Evolutionary conservation across 139 green algal genomes (phyloP).

Genomic region (Astrephomene gubernaculifera): DNA sequence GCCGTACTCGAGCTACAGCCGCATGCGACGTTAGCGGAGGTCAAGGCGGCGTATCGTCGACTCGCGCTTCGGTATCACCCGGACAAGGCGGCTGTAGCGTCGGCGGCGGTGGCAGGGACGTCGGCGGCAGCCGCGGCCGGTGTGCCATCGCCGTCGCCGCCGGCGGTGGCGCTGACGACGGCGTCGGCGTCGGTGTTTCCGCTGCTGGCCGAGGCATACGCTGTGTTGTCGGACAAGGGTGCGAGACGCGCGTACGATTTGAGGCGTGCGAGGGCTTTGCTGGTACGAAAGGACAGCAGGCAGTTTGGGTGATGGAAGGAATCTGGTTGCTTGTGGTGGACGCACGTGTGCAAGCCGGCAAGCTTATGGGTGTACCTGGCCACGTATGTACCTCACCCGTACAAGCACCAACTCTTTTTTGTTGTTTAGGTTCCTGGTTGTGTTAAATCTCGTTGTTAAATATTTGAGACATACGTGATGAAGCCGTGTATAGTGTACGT

Average conservation of each 20-base stretch:
- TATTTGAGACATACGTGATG: no score
- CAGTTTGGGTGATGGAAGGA: no score
- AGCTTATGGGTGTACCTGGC: no score
- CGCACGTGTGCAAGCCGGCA: no score
- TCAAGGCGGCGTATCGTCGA: constrained; percentile 61
- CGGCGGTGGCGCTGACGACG: constrained; percentile 30
- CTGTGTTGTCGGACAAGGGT: constrained; percentile 55
- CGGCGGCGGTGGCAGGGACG: not conserved
- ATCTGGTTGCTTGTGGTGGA: no score
- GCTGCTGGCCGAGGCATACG: constrained; percentile 64
- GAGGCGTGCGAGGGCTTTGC: not conserved
- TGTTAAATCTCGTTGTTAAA: no score
- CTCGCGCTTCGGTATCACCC: constrained; percentile 71
- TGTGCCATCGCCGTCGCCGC: constrained; percentile 45
- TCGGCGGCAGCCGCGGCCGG: not conserved
- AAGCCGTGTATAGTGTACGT: no score
- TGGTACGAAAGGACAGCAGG: not conserved
- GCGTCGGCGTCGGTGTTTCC: constrained; percentile 65
- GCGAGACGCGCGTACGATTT: constrained; percentile 44
- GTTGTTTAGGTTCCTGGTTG: no score
- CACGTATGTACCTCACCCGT: no score
- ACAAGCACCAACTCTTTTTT: no score
- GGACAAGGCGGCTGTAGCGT: constrained; percentile 60
- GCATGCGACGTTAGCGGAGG: constrained; percentile 42
- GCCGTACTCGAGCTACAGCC: constrained; percentile 58